Base-by-base conservation (phyloP, 306 rosid species). In the Castanopsis chinensis region DNA sequence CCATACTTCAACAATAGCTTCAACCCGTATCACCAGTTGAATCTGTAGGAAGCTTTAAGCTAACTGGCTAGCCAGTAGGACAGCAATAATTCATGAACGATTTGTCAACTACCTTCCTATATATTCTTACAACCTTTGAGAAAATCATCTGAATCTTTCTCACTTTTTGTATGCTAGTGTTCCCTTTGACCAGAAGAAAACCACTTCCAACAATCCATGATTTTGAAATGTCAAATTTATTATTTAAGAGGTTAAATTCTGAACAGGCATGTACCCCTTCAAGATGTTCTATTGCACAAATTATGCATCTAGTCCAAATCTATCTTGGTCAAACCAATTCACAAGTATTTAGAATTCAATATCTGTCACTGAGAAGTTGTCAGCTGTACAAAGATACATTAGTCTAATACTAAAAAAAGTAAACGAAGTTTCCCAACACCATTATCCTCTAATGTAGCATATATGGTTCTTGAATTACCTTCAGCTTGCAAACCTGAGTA, bases 241-340 rank as follows among this genome's bases (percentile, higher is more conserved):
- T 51, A 56, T 78, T 85, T 74, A 90, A 79, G 83, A 81, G 80
- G 67, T 87, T 91, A 87, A 92, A 94, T 27, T 80, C 86, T 19
- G 80, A 76, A 85, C 85, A 85, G 76, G 85, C 80, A 75, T 86
- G 81, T 32, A 87, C 86, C 69, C 87, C 91, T 69, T 94, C 97
- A 83, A 83, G 90, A 81, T 85, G 88, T 83, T 94, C 97, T 60
- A 94, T 88, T 91, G 97, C 58, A 91, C 93, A 91, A 94, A 92
- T 81, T 91, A 94, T 41, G 83, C 88, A 80, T 92, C 95, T 77
- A 94, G 78, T 78, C 98, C 98, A 86, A 94, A 91, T 83, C 98
- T 92, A 76, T 94, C 98, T 78, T 88, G 94, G 76, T 86, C 95
- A 79, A 94, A 82, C 98, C 97, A 94, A 80, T 85, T 91, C 90